These are phyloP conservation scores for Stachybotrys elegans DNA, from an alignment of 2,329 filamentous ascomycete species.

Conservation along the genomic window DNA sequence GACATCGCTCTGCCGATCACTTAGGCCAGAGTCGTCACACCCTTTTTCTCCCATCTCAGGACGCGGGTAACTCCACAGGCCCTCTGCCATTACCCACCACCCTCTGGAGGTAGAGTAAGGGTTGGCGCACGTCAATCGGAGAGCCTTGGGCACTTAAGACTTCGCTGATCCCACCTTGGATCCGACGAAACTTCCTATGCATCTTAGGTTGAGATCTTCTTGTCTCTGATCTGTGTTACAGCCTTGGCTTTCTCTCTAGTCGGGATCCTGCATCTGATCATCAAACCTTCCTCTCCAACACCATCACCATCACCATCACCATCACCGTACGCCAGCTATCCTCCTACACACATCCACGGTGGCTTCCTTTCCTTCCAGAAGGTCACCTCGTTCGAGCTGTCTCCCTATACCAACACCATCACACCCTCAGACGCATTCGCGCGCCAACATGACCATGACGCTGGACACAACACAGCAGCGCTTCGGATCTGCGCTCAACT, in stretches of 20 bases:
- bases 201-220: conserved; percentile 30
- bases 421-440: conserved; percentile 9
- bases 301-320: not conserved
- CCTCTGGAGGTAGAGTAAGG: conserved; percentile 24
- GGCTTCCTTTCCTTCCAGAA: conserved; percentile 9
- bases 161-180: conserved; percentile 51
- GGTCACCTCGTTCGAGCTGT: no score
- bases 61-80: conserved; percentile 29
- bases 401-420: not conserved
- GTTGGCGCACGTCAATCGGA: conserved; percentile 35
- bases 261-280: conserved; percentile 50
- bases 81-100: conserved; percentile 31
- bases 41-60: conserved; percentile 22
- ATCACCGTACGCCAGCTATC: no score
- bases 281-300: conserved; percentile 26
- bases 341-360: conserved; percentile 11
- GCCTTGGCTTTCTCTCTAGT: conserved; percentile 39
- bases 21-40: conserved; percentile 49
- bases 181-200: conserved; percentile 25
- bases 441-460: conserved; percentile 81
- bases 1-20: conserved; percentile 52
- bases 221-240: conserved; percentile 36
- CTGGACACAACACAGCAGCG: conserved; percentile 83
- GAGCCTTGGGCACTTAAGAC: conserved; percentile 48
- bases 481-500: conserved; percentile 69